A percentile compares a stretch with the other conserved stretches of the same genome.
Evolutionary conservation across 768 basidiomycete species (phyloP).

Genomic region (Boletus rex-veris): DNA sequence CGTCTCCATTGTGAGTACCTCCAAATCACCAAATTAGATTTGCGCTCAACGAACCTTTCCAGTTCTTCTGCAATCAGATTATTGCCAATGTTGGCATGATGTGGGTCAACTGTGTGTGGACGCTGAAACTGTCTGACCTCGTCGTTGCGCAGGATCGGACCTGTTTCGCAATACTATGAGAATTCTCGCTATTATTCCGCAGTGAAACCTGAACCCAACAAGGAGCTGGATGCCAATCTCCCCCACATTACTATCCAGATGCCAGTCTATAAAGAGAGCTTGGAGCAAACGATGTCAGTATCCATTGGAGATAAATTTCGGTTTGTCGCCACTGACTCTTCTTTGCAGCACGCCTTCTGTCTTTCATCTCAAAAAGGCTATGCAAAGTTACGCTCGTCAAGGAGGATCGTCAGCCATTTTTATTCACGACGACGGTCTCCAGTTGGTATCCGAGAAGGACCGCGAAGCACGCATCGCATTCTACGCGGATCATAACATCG

Average conservation of each 20-base stretch:
- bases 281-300: slow-evolving; percentile 78
- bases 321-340: not conserved
- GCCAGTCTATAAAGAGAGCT: slow-evolving; percentile 85
- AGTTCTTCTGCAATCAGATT: slow-evolving; percentile 78
- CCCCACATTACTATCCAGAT: slow-evolving; percentile 80
- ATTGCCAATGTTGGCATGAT: slow-evolving; percentile 61
- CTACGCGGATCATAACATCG: slow-evolving; percentile 57
- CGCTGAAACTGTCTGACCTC: not conserved
- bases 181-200: slow-evolving; percentile 85
- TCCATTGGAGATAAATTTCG: not conserved
- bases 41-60: not conserved
- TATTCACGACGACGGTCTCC: slow-evolving; percentile 61
- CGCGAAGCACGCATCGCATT: slow-evolving; percentile 47
- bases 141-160: slow-evolving; percentile 55
- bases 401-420: slow-evolving; percentile 58
- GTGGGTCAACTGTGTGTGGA: slow-evolving; percentile 37
- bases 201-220: slow-evolving; percentile 54
- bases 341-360: slow-evolving; percentile 59
- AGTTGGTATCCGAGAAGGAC: slow-evolving; percentile 44
- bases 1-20: slow-evolving; percentile 59
- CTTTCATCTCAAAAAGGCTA: slow-evolving; percentile 57
- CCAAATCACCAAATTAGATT: not conserved
- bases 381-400: slow-evolving; percentile 63
- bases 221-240: slow-evolving; percentile 57
- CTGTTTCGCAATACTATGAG: slow-evolving; percentile 81